Evolutionary conservation across 2,329 filamentous ascomycete species (phyloP).

Genomic region (Pseudopithomyces maydicus): DNA sequence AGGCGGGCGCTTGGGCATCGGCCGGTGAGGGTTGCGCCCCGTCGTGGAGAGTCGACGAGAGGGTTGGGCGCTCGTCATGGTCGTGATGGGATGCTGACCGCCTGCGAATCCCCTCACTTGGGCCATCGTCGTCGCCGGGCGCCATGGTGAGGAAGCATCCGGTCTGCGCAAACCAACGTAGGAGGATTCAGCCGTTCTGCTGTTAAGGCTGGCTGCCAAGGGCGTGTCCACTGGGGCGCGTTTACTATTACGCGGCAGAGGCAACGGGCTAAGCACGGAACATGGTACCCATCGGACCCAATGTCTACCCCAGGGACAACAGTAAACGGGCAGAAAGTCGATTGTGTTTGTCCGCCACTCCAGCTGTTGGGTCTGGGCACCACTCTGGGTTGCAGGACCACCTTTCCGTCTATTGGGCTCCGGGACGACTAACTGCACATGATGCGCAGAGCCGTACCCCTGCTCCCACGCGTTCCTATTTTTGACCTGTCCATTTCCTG

Average conservation of each 20-base stretch:
- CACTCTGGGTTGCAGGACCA: neutral
- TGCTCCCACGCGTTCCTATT: neutral
- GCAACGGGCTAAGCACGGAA: neutral
- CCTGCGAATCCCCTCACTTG: slow-evolving; percentile 33
- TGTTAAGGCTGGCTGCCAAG: neutral
- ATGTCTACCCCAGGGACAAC: neutral
- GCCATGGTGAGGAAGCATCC: slow-evolving; percentile 35
- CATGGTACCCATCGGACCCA: neutral
- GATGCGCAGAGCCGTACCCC: neutral
- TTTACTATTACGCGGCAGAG: slow-evolving; percentile 20
- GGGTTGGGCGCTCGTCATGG: slow-evolving; percentile 26
- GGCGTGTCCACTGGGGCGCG: slow-evolving; percentile 2
- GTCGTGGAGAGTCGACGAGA: slow-evolving; percentile 12
- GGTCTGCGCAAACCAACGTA: neutral
- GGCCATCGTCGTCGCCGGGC: slow-evolving; percentile 27
- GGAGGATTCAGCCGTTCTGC: neutral
- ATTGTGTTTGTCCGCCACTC: neutral
- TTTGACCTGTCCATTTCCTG: neutral
- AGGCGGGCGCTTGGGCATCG: slow-evolving; percentile 13
- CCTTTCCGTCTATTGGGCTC: too few species aligned
- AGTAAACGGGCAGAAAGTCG: neutral
- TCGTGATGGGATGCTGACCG: slow-evolving; percentile 30
- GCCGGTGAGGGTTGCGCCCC: slow-evolving; percentile 11
- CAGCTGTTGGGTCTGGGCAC: neutral
- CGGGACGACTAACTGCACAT: neutral